These are phyloP conservation scores for Kazachstania viticola DNA, from an alignment of 805 yeast genomes.

Conservation along the genomic window DNA sequence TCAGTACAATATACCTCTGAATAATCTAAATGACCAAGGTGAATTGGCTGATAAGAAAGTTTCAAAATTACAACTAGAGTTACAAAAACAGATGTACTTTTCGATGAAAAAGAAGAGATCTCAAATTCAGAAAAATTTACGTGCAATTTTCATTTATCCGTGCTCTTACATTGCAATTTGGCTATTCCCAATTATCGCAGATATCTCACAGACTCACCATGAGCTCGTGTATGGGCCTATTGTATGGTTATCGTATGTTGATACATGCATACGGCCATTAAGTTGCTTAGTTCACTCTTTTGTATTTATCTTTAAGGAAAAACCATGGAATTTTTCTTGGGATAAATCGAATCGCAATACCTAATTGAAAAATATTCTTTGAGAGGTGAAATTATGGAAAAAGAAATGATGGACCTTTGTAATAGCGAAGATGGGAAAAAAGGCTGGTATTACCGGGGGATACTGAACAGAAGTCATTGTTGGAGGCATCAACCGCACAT, in stretches of 20 bases:
- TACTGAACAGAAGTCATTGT: slow-evolving; percentile 13
- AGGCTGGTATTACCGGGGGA: slow-evolving; percentile 26
- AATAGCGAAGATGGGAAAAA: slow-evolving; percentile 15
- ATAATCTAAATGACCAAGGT: too few relatives aligned
- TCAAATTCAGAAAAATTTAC: slow-evolving; percentile 65
- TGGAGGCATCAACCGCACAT: slow-evolving; percentile 19
- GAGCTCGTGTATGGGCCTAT: slow-evolving; percentile 39
- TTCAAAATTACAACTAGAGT: too few relatives aligned
- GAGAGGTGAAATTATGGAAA: slow-evolving; percentile 19
- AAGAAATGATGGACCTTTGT: slow-evolving; percentile 14
- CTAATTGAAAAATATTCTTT: slow-evolving; percentile 14
- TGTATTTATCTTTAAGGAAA: slow-evolving; percentile 68
- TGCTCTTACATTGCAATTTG: slow-evolving; percentile 69
- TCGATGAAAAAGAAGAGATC: slow-evolving; percentile 52
- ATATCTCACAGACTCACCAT: slow-evolving; percentile 42
- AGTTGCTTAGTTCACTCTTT: slow-evolving; percentile 67
- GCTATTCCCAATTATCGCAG: slow-evolving; percentile 67
- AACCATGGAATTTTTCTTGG: slow-evolving; percentile 56
- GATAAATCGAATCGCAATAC: slow-evolving; percentile 11
- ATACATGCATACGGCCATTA: slow-evolving; percentile 72
- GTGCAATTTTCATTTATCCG: slow-evolving; percentile 74
- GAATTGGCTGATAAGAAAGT: too few relatives aligned
- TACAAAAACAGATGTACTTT: slow-evolving; percentile 51
- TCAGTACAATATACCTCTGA: too few relatives aligned
- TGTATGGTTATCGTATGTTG: slow-evolving; percentile 51